phyloP scores from a whole-genome alignment of 139 green algal species.

The Volvox reticuliferus region DNA sequence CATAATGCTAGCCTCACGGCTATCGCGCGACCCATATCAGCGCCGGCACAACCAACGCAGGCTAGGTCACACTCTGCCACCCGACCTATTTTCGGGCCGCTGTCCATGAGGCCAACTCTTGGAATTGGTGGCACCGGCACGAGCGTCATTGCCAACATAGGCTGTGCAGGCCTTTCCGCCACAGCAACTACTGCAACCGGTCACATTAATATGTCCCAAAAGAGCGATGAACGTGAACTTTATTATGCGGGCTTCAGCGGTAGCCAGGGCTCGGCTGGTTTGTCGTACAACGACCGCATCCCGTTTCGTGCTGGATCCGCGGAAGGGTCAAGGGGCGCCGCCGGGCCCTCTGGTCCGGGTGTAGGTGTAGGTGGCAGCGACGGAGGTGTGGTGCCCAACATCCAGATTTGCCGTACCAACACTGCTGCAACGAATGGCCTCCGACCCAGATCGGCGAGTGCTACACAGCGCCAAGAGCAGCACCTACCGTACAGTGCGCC shows the following conservation, averaged over 20 bases:
- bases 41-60: neutral
- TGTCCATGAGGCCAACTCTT: neutral
- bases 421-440: neutral
- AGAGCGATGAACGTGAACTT: neutral
- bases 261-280: conserved; percentile 22
- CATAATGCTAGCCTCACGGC: neutral
- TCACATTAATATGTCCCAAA: conserved; percentile 16
- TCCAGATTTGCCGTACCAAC: too few relatives aligned
- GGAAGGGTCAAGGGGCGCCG: neutral
- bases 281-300: neutral
- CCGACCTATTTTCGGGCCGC: conserved; percentile 11
- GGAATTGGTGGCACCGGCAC: neutral
- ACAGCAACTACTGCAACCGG: neutral
- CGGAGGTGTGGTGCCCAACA: too few relatives aligned
- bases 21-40: neutral
- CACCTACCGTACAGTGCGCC: neutral
- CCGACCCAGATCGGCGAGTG: conserved; percentile 18
- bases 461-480: neutral
- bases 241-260: neutral
- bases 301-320: neutral
- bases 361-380: neutral
- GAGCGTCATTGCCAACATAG: neutral
- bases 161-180: neutral
- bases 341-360: neutral
- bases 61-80: neutral